Conservation (phyloP, 345 rosid genomes). For the Rhodamnia argentea region DNA sequence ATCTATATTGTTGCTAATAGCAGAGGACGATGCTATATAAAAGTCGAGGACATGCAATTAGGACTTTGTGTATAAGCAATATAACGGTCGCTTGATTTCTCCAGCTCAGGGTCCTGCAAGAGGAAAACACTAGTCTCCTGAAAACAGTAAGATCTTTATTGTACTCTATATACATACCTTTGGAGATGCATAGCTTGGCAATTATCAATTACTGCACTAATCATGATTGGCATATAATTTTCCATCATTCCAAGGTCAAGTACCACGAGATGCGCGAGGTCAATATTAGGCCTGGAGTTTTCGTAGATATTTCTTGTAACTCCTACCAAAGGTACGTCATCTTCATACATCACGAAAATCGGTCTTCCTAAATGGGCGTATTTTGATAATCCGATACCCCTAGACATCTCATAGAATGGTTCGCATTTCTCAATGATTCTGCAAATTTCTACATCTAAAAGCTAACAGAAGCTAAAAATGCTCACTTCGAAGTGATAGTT, state of each 20-base stretch:
- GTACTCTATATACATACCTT: neutral
- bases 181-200: neutral
- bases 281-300: neutral
- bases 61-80: neutral
- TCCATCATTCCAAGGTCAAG: neutral
- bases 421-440: neutral
- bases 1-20: neutral
- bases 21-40: neutral
- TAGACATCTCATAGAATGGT: neutral
- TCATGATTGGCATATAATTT: neutral
- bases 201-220: neutral
- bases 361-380: neutral
- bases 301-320: neutral
- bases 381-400: neutral
- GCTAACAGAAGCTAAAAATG: neutral
- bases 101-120: slow-evolving; percentile 37
- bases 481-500: neutral
- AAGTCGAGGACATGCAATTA: neutral
- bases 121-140: slow-evolving; percentile 37
- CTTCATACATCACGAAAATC: neutral
- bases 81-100: neutral
- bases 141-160: slow-evolving; percentile 27
- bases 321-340: neutral
- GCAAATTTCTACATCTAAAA: neutral
- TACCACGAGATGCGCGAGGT: neutral